phyloP scores from a whole-genome alignment of 2,329 filamentous ascomycete species.

The Sarocladium strictum region DNA sequence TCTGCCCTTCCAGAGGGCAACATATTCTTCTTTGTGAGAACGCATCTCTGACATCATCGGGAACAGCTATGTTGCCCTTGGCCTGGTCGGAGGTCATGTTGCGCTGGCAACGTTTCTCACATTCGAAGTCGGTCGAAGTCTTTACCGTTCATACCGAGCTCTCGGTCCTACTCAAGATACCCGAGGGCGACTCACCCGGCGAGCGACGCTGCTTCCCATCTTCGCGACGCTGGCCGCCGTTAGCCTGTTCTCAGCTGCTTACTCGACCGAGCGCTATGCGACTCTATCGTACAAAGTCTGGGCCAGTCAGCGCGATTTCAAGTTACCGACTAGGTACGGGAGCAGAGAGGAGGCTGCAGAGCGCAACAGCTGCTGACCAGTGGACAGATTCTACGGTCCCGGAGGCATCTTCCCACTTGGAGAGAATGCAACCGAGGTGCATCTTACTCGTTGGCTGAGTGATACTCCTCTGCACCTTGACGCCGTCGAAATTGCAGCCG shows the following conservation, averaged over 20 bases:
- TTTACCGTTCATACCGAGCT: conserved; percentile 18
- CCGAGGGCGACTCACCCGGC: conserved; percentile 22
- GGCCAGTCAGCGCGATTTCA: conserved; percentile 34
- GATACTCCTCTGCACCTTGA: conserved; percentile 47
- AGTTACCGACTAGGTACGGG: conserved; percentile 29
- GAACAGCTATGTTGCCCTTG: conserved; percentile 14
- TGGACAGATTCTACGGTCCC: conserved; percentile 18
- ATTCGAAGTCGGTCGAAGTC: conserved; percentile 17
- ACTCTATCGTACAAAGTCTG: conserved; percentile 43
- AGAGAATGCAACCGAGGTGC: conserved; percentile 22
- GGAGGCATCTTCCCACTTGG: conserved; percentile 30
- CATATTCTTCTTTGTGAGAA: too few relatives aligned
- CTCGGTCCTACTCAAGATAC: conserved; percentile 30
- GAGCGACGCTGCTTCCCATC: conserved; percentile 23
- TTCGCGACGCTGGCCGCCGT: conserved; percentile 38
- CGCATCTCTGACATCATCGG: not conserved
- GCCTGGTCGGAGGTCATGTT: conserved; percentile 16
- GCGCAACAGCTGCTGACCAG: not conserved
- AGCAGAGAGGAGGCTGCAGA: not conserved
- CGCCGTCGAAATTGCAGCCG: conserved; percentile 47
- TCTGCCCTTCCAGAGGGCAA: too few relatives aligned
- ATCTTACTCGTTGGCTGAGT: conserved; percentile 45
- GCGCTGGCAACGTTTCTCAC: conserved; percentile 14
- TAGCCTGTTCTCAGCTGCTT: conserved; percentile 37
- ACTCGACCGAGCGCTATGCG: conserved; percentile 37